Evolutionary conservation across 1,284 basidiomycete species (phyloP).

Genomic region (Tilletia horrida): DNA sequence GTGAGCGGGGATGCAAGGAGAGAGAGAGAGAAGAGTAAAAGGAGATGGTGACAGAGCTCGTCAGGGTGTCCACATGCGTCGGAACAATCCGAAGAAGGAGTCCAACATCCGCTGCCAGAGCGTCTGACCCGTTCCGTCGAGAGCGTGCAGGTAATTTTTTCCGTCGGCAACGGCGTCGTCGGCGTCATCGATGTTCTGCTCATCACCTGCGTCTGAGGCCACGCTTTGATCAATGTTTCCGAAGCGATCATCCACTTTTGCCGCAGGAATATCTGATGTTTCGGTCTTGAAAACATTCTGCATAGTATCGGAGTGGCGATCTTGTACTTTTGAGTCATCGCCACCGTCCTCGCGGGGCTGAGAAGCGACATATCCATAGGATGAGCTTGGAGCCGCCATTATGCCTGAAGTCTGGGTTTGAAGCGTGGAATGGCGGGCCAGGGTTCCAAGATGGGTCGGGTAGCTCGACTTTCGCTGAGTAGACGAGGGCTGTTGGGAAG

Average conservation of each 20-base stretch:
- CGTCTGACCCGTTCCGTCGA: neutral
- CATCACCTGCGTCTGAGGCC: neutral
- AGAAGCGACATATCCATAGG: neutral
- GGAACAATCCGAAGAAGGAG: conserved; percentile 10
- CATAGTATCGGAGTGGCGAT: neutral
- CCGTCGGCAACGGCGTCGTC: neutral
- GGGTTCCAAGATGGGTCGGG: neutral
- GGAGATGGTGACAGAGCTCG: neutral
- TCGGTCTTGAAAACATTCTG: neutral
- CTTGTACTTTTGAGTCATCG: neutral
- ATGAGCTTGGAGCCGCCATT: neutral
- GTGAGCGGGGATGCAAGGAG: too few species aligned
- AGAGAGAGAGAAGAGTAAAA: too few species aligned
- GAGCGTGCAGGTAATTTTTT: neutral
- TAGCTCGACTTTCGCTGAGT: neutral
- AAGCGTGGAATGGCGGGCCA: neutral
- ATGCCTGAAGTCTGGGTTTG: neutral
- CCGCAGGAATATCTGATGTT: neutral
- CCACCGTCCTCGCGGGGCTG: neutral
- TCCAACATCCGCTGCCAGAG: conserved; percentile 14
- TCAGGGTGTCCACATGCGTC: neutral
- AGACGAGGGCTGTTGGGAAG: neutral
- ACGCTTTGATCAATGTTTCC: neutral
- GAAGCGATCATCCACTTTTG: neutral
- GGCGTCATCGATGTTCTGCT: neutral